Evolutionary conservation across 176 grass and related monocot genomes (phyloP), one percentile per base, ranked within the genome.

Genomic region (Eragrostis curvula): DNA sequence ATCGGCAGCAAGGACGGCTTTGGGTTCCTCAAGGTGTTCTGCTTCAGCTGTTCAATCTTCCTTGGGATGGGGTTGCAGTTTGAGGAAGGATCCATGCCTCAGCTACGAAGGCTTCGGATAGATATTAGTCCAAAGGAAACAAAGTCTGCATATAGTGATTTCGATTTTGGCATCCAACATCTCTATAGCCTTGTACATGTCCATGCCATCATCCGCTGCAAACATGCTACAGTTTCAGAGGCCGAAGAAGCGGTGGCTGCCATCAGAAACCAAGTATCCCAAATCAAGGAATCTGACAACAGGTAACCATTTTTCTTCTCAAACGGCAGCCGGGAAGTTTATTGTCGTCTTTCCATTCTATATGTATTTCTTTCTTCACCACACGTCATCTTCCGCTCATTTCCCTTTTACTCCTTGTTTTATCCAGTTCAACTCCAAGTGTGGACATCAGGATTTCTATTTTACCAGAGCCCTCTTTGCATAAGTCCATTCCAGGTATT

Each of bases 1-100:
- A 14, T 85, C 48, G 68, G 48, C 5, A 29, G 42, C 15, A 15
- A 71, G 3, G 25, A 70, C 39, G 83, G 73, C 27, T 85, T 85
- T 41, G 40, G 8, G 51, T 39, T 41, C 64, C 83, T 85, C 52
- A 85, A 70, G 65, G 39, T 48, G 18, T 70, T 85, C 0, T 70
- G 64, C 41, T 85, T 5, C 12, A 18, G 9, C 67, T n/a, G 59
- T 62, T 5, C 51, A 47, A 40, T 44, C 68, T 23, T 62, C 28
- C 15, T 4, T 50, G 59, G 15, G 43, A 30, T 12, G 43, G 75
- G 75, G 5, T 0, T 78, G 9, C 25, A 24, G 47, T 80, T 80
- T 41, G n/a, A 68, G 55, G 63, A 0, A 41, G 77, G 48, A 40
- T 46, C 77, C 18, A 68, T 80, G 77, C 77, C 77, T 0, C 46